A percentile compares a stretch with the other conserved stretches of the same genome.
phyloP scores from a whole-genome alignment of 2,329 filamentous ascomycete genomes.

The Akanthomyces dipterigenus region DNA sequence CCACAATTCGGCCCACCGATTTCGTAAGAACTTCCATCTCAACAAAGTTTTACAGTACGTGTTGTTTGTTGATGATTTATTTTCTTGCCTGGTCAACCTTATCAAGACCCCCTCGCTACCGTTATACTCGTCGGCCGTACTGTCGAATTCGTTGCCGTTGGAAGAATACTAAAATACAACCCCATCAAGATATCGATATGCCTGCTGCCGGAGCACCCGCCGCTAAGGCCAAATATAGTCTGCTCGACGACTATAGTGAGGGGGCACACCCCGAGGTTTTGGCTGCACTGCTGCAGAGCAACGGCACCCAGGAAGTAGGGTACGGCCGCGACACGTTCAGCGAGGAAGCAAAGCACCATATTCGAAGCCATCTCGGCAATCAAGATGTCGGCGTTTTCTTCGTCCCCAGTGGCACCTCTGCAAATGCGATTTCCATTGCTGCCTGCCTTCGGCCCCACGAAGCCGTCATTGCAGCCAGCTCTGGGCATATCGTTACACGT shows the following conservation, averaged over 20 bases:
- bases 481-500: constrained; percentile 42
- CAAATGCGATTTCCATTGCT: constrained; percentile 45
- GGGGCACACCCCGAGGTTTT: constrained; percentile 44
- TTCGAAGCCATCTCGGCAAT: constrained; percentile 30
- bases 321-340: constrained; percentile 42
- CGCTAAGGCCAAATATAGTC: constrained; percentile 30
- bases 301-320: constrained; percentile 37
- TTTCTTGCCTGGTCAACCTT: not conserved
- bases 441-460: constrained; percentile 44
- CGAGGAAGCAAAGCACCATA: constrained; percentile 33
- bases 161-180: not conserved
- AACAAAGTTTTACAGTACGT: not conserved
- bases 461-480: constrained; percentile 42
- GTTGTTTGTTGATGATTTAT: not conserved
- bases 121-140: not conserved
- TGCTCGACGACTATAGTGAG: constrained; percentile 46
- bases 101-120: not conserved
- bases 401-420: constrained; percentile 44
- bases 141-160: not conserved
- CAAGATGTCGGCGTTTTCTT: constrained; percentile 42
- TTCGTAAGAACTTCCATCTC: constrained; percentile 8
- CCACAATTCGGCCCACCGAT: constrained; percentile 13
- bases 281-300: constrained; percentile 37
- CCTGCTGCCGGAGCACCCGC: constrained; percentile 11
- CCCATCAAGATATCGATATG: not conserved